phyloP scores from a whole-genome alignment of 345 rosid species.

The Pugionium cornutum region DNA sequence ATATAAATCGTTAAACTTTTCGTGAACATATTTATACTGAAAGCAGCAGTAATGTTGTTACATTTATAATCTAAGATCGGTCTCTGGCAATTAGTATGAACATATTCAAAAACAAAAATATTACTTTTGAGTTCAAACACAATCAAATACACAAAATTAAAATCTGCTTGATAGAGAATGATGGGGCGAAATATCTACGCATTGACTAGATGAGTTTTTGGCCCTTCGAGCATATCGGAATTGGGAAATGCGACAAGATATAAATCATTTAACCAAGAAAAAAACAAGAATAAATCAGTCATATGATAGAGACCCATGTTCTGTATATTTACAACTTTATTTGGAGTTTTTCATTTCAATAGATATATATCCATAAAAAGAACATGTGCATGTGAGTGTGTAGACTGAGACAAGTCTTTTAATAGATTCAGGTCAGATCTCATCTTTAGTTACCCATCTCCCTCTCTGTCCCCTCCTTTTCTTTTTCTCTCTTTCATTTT shows the following conservation, averaged over 20 bases:
- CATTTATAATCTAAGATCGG: not conserved
- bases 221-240: not conserved
- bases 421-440: conserved; percentile 29
- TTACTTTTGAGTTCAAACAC: not conserved
- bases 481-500: conserved; percentile 2
- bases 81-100: not conserved
- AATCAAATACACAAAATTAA: not conserved
- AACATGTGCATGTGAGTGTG: conserved; percentile 33
- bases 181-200: not conserved
- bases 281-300: not conserved
- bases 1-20: not conserved
- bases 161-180: not conserved
- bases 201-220: conserved; percentile 1
- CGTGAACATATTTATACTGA: not conserved
- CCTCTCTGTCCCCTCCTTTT: conserved; percentile 21
- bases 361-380: conserved; percentile 10
- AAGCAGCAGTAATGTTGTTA: not conserved
- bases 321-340: not conserved
- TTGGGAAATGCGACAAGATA: conserved; percentile 1
- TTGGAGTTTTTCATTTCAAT: not conserved
- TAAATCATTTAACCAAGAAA: not conserved
- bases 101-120: not conserved
- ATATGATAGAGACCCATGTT: conserved; percentile 33
- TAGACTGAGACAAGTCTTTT: conserved; percentile 31
- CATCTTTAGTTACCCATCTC: conserved; percentile 28